Percentiles rank a stretch among this genome's conserved stretches.
These are phyloP conservation scores for Neopestalotiopsis rosae DNA, from an alignment of 2,329 filamentous ascomycete species.

Conservation along the genomic window DNA sequence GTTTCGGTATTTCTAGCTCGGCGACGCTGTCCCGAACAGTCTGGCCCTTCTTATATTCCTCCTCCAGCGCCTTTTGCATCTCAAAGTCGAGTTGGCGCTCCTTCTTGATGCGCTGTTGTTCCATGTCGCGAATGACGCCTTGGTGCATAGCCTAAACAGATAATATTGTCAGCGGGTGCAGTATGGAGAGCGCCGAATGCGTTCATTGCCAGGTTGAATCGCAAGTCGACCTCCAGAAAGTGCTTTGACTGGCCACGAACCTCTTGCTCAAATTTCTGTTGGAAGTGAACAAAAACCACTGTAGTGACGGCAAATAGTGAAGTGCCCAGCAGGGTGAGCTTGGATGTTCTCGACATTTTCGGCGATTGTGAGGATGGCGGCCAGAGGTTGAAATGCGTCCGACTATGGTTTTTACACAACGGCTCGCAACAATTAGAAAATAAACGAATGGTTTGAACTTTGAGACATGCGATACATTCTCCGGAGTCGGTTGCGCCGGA, in stretches of 20 bases:
- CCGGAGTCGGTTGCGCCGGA: background rate
- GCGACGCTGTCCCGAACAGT: slow-evolving; percentile 55
- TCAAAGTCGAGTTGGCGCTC: slow-evolving; percentile 96
- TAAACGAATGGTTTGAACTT: background rate
- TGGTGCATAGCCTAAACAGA: slow-evolving; percentile 83
- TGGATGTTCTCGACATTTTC: slow-evolving; percentile 87
- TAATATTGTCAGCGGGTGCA: slow-evolving; percentile 21
- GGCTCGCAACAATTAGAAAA: background rate
- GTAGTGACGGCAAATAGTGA: slow-evolving; percentile 77
- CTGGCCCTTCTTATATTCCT: slow-evolving; percentile 90
- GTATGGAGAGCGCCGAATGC: background rate
- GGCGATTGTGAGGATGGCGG: background rate
- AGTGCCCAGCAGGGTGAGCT: slow-evolving; percentile 81
- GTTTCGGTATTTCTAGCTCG: slow-evolving; percentile 20
- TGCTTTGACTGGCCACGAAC: slow-evolving; percentile 54
- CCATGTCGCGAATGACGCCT: slow-evolving; percentile 92
- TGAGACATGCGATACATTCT: background rate
- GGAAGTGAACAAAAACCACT: slow-evolving; percentile 85
- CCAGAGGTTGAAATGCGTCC: background rate
- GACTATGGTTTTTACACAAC: background rate
- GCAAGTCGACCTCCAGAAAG: background rate
- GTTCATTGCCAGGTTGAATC: background rate
- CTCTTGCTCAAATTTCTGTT: slow-evolving; percentile 82
- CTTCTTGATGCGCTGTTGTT: slow-evolving; percentile 87
- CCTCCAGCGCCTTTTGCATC: slow-evolving; percentile 82